Base-by-base conservation (phyloP, 192 early-diverging fungal genomes). In the Blastocladiella britannica region DNA sequence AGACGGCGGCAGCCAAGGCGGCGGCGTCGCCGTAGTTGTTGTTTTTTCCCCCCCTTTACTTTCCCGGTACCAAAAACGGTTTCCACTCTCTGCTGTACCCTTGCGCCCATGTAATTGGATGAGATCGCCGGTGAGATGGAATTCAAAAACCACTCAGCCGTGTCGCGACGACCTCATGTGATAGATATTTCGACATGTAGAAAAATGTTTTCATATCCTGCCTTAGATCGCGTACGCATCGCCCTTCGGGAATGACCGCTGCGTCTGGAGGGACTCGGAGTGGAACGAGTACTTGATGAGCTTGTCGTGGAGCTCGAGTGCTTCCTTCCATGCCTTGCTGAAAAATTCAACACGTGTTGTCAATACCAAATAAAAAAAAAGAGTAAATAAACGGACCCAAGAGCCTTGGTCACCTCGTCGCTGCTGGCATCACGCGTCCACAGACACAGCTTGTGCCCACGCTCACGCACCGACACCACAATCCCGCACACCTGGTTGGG, bases 391-490 rank as follows among this genome's bases (percentile, higher is more conserved):
- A 56, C 72, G 63, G 74, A 79, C 77, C 80, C 78, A 61, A 83
- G 62, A 37, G 57, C 63, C 43, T 70, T 59, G 26, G 67, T 56
- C 23, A 71, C 63, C 25, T 72, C 69, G 29, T 62, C 65, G 60
- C 78, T 70, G 60, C 76, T 72, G 53, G 73, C 70, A 8, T 70
- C 64, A 59, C 74, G 74, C 18, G 83, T 86, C 92, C 92, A 96
- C 47, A 96, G 65, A 28, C 84, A 73, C 63, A 96, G 77, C 63
- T 88, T 76, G 70, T 86, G 90, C 58, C 82, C 78, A 53, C 65
- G 74, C 66, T 85, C 86, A 55, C 92, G 79, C 62, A 87, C 81
- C 5, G 86, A 86, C 23, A 91, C 79, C 28, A 96, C 91, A 5
- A 75, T 83, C 26, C 92, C 91, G 66, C 85, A 89, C 23, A 96